Percentiles rank a stretch among this genome's conserved stretches.
Evolutionary conservation across 805 yeast species (phyloP).

Genomic region (Yarrowia bubula): DNA sequence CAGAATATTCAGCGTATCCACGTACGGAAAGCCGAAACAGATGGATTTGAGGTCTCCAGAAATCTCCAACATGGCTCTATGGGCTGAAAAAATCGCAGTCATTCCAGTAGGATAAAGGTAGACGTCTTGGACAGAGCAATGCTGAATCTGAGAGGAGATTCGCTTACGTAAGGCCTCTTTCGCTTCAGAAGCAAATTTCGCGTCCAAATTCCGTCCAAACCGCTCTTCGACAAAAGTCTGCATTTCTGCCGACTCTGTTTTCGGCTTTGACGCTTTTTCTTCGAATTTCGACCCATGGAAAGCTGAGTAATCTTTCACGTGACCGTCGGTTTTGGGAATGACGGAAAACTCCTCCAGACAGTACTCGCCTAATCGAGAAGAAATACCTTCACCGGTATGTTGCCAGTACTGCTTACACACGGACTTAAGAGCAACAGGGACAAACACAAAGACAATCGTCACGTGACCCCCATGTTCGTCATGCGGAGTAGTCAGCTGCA

Average conservation of each 20-base stretch:
- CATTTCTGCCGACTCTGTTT: slow-evolving; percentile 44
- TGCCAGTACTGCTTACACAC: slow-evolving; percentile 92
- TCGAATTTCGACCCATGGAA: slow-evolving; percentile 4
- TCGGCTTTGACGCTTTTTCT: slow-evolving; percentile 27
- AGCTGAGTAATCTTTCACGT: background rate
- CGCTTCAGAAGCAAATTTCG: slow-evolving; percentile 72
- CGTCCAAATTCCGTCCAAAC: slow-evolving; percentile 83
- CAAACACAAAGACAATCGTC: slow-evolving; percentile 70
- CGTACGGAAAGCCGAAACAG: slow-evolving; percentile 95
- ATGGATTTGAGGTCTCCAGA: slow-evolving; percentile 50
- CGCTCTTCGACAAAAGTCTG: slow-evolving; percentile 78
- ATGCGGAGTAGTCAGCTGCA: slow-evolving; percentile 65
- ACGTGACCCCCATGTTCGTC: slow-evolving; percentile 35
- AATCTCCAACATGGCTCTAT: slow-evolving; percentile 43
- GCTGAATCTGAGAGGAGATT: slow-evolving; percentile 64
- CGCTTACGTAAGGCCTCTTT: slow-evolving; percentile 70
- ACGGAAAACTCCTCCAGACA: slow-evolving; percentile 52
- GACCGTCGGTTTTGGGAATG: slow-evolving; percentile 39
- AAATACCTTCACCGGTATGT: slow-evolving; percentile 94
- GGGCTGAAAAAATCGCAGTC: slow-evolving; percentile 86
- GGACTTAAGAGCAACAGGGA: slow-evolving; percentile 55
- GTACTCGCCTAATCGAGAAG: slow-evolving; percentile 86
- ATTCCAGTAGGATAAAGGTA: slow-evolving; percentile 87
- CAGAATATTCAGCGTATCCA: slow-evolving; percentile 82
- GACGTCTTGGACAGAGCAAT: slow-evolving; percentile 57